Evolutionary conservation across 495 filamentous ascomycete species (phyloP).

Genomic region (Extremus antarcticus): DNA sequence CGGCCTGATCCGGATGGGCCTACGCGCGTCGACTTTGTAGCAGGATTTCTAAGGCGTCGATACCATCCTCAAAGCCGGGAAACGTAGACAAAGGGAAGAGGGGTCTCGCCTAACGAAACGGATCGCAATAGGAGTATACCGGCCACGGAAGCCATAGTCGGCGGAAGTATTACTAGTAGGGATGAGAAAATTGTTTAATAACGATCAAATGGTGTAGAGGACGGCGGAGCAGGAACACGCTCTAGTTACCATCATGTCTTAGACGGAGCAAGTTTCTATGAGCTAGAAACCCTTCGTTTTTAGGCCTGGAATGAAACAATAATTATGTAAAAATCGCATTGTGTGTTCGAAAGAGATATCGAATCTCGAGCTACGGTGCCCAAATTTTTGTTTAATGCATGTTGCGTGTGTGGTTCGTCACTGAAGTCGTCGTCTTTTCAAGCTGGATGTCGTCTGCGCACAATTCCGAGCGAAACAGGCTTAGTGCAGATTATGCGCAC

Average conservation of each 20-base stretch:
- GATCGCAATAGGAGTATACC: slow-evolving; percentile 1
- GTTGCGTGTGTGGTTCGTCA: no score
- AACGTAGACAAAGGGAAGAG: background rate
- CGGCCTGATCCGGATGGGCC: slow-evolving; percentile 2
- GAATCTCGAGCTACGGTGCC: no score
- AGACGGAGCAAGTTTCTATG: background rate
- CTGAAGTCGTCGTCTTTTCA: no score
- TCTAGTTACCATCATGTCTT: background rate
- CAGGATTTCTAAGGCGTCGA: slow-evolving; percentile 7
- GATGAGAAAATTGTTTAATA: background rate
- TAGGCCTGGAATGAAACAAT: no score
- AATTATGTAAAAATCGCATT: no score
- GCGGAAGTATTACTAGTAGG: background rate
- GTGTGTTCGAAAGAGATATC: no score
- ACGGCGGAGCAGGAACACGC: background rate
- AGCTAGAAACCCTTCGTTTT: no score
- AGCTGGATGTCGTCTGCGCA: no score
- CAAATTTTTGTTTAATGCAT: no score
- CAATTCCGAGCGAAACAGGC: no score
- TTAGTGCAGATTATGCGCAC: no score
- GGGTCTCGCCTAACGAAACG: background rate
- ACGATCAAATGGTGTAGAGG: background rate
- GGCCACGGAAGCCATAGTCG: slow-evolving; percentile 2
- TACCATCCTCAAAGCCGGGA: background rate
- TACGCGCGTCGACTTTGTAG: slow-evolving; percentile 2